Evolutionary conservation across 805 yeast genomes (phyloP).

Genomic region (Lipomyces spencermartinsiae): DNA sequence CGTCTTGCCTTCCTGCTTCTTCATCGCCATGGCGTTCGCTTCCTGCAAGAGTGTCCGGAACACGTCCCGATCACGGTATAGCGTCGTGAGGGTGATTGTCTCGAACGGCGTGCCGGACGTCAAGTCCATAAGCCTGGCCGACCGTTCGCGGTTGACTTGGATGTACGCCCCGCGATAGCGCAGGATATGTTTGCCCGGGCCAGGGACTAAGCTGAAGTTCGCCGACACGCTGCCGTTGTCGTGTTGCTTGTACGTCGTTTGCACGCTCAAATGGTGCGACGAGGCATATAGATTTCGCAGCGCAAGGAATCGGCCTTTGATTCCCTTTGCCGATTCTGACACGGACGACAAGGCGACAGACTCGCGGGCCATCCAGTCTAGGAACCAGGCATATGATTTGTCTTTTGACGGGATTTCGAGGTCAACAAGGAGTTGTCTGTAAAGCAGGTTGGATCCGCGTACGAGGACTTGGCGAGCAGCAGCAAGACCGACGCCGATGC

Average conservation of each 20-base stretch:
- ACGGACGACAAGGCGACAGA: conserved; percentile 19
- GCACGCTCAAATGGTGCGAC: conserved; percentile 81
- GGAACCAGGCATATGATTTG: conserved; percentile 91
- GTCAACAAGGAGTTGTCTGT: conserved; percentile 86
- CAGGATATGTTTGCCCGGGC: conserved; percentile 93
- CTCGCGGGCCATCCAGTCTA: conserved; percentile 80
- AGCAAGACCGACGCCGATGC: conserved; percentile 88
- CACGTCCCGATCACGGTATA: conserved; percentile 77
- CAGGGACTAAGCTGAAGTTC: conserved; percentile 90
- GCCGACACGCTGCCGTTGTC: conserved; percentile 91
- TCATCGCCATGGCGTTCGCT: conserved; percentile 83
- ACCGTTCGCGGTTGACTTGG: conserved; percentile 86
- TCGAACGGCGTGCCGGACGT: conserved; percentile 94
- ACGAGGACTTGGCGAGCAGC: conserved; percentile 71
- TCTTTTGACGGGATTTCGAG: conserved; percentile 92
- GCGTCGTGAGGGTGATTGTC: conserved; percentile 90
- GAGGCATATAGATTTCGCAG: conserved; percentile 26
- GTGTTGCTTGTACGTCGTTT: conserved; percentile 84
- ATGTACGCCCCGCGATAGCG: conserved; percentile 86
- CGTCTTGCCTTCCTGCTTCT: conserved; percentile 88
- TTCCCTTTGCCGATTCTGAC: neutral
- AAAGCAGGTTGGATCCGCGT: conserved; percentile 68
- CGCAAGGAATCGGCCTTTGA: conserved; percentile 11
- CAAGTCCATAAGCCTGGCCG: conserved; percentile 86
- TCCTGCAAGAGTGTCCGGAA: conserved; percentile 76